A percentile compares a stretch with the other conserved stretches of the same genome.
phyloP scores from a whole-genome alignment of 768 basidiomycete genomes.

The Tremella fuciformis region DNA sequence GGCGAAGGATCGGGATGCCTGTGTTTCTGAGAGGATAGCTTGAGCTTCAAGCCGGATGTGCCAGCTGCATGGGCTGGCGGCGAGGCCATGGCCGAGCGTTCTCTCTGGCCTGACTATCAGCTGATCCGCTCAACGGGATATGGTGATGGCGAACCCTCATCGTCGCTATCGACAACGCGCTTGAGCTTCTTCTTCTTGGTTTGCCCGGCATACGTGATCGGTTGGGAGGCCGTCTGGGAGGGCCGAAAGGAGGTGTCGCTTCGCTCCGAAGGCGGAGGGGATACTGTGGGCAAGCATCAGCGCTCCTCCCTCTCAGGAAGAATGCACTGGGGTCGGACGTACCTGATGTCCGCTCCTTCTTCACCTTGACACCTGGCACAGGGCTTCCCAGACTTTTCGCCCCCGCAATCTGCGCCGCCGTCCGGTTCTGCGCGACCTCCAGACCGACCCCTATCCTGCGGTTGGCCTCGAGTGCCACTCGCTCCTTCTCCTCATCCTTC shows the following conservation, averaged over 20 bases:
- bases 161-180: conserved; percentile 41
- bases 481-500: conserved; percentile 13
- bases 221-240: conserved; percentile 7
- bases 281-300: conserved; percentile 9
- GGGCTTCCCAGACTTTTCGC: conserved; percentile 18
- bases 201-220: conserved; percentile 32
- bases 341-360: conserved; percentile 41
- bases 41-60: conserved; percentile 45
- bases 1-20: conserved; percentile 26
- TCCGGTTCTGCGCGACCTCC: conserved; percentile 12
- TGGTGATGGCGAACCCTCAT: conserved; percentile 36
- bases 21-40: conserved; percentile 23
- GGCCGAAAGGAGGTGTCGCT: conserved; percentile 16
- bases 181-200: conserved; percentile 42
- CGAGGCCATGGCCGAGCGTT: conserved; percentile 30
- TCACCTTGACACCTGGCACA: conserved; percentile 28
- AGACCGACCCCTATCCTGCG: conserved; percentile 13
- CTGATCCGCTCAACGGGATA: not conserved
- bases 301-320: not conserved
- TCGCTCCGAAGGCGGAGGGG: conserved; percentile 31
- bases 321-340: not conserved
- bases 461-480: conserved; percentile 19
- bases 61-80: conserved; percentile 17
- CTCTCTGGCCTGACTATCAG: conserved; percentile 18
- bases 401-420: conserved; percentile 30